phyloP scores from a whole-genome alignment of 148 eudicot species.

The Mesembryanthemum crystallinum region DNA sequence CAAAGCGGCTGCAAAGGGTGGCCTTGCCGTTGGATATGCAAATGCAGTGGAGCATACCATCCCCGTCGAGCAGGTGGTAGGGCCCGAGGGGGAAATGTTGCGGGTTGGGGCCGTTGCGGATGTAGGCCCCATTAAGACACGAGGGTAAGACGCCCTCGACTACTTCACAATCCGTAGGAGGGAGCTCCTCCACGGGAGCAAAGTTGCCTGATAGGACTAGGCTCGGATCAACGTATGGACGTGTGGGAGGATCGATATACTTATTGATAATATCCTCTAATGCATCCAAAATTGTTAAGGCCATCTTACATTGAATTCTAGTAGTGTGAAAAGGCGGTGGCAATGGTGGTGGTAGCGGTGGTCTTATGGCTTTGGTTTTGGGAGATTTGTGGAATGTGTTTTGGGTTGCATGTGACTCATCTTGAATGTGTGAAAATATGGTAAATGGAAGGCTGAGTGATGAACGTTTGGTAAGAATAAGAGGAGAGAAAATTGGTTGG shows the following conservation, averaged over 20 bases:
- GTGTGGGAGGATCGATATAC: constrained; percentile 44
- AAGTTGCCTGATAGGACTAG: constrained; percentile 51
- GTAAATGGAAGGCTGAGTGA: too few species aligned
- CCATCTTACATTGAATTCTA: background rate
- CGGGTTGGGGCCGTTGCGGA: constrained; percentile 71
- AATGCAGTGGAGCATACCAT: constrained; percentile 64
- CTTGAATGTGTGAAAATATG: too few species aligned
- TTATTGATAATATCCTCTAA: constrained; percentile 33
- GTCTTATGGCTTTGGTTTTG: too few species aligned
- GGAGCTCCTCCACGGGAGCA: too few species aligned
- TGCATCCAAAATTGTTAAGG: too few species aligned
- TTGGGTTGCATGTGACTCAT: too few species aligned
- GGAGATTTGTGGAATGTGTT: too few species aligned
- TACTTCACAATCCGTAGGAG: constrained; percentile 50
- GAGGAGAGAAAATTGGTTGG: too few species aligned
- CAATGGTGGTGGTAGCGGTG: too few species aligned
- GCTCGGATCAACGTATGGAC: constrained; percentile 42
- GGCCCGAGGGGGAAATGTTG: constrained; percentile 62
- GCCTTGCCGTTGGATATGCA: constrained; percentile 44
- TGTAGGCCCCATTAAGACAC: constrained; percentile 54
- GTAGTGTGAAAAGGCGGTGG: too few species aligned
- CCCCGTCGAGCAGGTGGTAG: constrained; percentile 65
- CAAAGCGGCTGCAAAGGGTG: constrained; percentile 57
- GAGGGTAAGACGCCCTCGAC: constrained; percentile 43
- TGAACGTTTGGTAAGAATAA: too few species aligned